A percentile compares a stretch with the other conserved stretches of the same genome.
Evolutionary conservation across 1,284 basidiomycete genomes (phyloP).

Genomic region (Moesziomyces sp.): DNA sequence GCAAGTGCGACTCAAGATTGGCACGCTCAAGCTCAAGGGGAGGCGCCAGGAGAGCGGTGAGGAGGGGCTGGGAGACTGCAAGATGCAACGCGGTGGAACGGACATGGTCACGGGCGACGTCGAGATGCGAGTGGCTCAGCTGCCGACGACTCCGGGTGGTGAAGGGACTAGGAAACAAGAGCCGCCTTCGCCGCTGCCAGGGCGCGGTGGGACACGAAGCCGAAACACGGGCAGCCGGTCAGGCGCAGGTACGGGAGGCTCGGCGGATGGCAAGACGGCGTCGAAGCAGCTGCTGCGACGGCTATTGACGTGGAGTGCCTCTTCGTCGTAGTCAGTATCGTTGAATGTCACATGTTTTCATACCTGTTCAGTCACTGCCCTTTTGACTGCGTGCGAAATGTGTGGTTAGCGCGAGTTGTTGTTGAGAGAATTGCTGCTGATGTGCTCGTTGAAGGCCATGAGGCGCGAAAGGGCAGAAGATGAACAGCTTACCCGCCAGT

Average conservation of each 20-base stretch:
- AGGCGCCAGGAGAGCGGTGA: slow-evolving; percentile 9
- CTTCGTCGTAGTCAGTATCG: slow-evolving; percentile 2
- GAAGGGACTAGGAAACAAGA: background rate
- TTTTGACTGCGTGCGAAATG: too few relatives aligned
- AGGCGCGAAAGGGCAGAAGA: too few relatives aligned
- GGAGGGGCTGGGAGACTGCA: background rate
- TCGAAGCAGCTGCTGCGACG: slow-evolving; percentile 34
- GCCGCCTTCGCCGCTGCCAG: background rate
- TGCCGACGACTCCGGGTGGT: too few relatives aligned
- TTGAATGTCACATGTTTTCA: too few relatives aligned
- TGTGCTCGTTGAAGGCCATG: too few relatives aligned
- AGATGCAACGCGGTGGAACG: background rate
- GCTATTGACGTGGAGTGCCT: slow-evolving; percentile 33
- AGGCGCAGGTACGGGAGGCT: slow-evolving; percentile 1
- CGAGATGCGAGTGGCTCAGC: background rate
- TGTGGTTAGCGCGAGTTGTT: too few relatives aligned
- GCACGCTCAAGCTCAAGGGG: slow-evolving; percentile 31
- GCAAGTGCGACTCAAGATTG: slow-evolving; percentile 32
- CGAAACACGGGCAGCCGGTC: slow-evolving; percentile 8
- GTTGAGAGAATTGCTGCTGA: too few relatives aligned
- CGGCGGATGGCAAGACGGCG: slow-evolving; percentile 8
- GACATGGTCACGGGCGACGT: background rate
- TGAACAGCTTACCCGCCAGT: too few relatives aligned
- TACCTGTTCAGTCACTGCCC: too few relatives aligned
- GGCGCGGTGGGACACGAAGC: slow-evolving; percentile 3